Conservation (phyloP, 2,329 filamentous ascomycete species). For the Sarocladiaceae sp. region DNA sequence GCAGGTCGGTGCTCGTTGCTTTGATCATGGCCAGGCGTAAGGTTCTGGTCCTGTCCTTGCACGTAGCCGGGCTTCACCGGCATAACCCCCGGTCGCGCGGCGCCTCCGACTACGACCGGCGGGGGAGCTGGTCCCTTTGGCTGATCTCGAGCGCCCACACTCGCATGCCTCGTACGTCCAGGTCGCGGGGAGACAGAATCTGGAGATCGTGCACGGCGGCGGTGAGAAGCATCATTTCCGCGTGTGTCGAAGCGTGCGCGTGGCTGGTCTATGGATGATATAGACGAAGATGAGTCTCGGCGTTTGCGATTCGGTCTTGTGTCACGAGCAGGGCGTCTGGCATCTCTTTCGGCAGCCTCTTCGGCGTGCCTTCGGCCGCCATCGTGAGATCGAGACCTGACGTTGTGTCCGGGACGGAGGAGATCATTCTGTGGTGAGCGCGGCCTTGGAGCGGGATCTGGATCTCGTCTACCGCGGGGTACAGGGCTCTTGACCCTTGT, state of each 20-base stretch:
- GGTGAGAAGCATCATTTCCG: constrained; percentile 1
- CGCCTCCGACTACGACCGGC: neutral
- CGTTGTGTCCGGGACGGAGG: constrained; percentile 1
- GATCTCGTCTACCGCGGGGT: constrained; percentile 3
- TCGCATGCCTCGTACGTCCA: constrained; percentile 1
- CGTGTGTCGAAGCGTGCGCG: constrained; percentile 2
- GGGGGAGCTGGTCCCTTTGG: neutral
- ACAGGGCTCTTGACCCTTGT: constrained; percentile 4
- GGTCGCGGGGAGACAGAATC: neutral
- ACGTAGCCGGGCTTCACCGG: constrained; percentile 3
- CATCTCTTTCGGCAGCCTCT: neutral
- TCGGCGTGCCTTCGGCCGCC: constrained; percentile 1
- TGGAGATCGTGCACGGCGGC: neutral
- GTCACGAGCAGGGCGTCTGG: neutral
- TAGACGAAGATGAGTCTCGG: constrained; percentile 2
- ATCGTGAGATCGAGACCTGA: constrained; percentile 7
- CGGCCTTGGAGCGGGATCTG: neutral
- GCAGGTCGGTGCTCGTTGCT: constrained; percentile 2
- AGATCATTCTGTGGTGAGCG: neutral
- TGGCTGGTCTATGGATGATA: neutral
- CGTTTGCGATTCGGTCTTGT: neutral
- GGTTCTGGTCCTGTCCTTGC: neutral
- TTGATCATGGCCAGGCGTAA: neutral
- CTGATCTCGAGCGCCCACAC: constrained; percentile 1
- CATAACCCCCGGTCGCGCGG: neutral